A percentile compares a stretch with the other conserved stretches of the same genome.
Evolutionary conservation across 1,284 basidiomycete genomes (phyloP).

Genomic region (Schizophyllum amplum): DNA sequence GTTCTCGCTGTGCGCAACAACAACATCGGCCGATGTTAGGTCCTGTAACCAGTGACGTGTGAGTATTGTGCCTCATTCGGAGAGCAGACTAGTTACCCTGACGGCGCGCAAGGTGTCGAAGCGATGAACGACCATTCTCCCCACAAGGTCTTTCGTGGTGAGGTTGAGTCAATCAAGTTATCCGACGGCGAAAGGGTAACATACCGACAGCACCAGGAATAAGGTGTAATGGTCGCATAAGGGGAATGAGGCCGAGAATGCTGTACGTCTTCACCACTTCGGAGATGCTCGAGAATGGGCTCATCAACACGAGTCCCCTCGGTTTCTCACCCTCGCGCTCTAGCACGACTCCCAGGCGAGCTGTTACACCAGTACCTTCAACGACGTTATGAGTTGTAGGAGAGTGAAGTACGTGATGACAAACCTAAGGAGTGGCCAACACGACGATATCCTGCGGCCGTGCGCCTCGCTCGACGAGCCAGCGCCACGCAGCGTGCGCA

Average conservation of each 20-base stretch:
- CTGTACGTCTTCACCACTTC: constrained; percentile 66
- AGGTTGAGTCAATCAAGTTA: not conserved
- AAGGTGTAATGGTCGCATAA: constrained; percentile 60
- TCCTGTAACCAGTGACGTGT: not conserved
- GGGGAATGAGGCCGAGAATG: constrained; percentile 61
- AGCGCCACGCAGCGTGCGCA: constrained; percentile 77
- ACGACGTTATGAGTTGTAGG: too few species aligned
- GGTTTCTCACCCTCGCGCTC: constrained; percentile 42
- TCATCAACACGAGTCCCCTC: constrained; percentile 63
- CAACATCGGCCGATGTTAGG: not conserved
- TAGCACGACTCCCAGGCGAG: constrained; percentile 54
- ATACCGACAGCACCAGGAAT: constrained; percentile 66
- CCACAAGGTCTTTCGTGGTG: constrained; percentile 40
- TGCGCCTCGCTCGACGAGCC: constrained; percentile 57
- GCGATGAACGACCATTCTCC: constrained; percentile 46
- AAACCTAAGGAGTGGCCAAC: constrained; percentile 63
- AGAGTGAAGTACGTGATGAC: too few species aligned
- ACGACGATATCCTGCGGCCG: constrained; percentile 54
- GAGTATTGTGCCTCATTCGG: not conserved
- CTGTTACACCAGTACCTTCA: constrained; percentile 73
- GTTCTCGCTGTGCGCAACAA: constrained; percentile 30
- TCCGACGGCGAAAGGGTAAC: constrained; percentile 20
- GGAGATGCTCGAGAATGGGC: constrained; percentile 68
- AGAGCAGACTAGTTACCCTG: constrained; percentile 32
- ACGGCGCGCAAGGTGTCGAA: constrained; percentile 62